phyloP scores from a whole-genome alignment of 169 alveolate genomes.

The Plasmodium falciparum region DNA sequence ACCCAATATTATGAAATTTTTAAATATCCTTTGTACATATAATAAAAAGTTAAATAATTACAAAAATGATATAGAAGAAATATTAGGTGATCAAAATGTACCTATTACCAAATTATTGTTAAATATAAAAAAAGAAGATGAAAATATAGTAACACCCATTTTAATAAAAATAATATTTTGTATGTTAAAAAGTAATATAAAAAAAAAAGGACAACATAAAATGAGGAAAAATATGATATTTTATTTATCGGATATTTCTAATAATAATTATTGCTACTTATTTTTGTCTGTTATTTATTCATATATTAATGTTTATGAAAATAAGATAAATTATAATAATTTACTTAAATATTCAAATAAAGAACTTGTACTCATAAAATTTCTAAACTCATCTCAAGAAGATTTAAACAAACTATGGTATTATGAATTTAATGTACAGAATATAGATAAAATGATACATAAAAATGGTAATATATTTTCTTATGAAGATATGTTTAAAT shows the following conservation, averaged over 20 bases:
- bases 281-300: conserved; percentile 46
- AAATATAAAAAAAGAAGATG: conserved; percentile 74
- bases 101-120: conserved; percentile 50
- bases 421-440: conserved; percentile 10
- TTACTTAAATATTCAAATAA: conserved; percentile 47
- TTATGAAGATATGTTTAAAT: conserved; percentile 53
- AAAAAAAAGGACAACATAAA: conserved; percentile 41
- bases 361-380: conserved; percentile 28
- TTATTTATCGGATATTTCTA: conserved; percentile 47
- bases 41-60: conserved; percentile 54
- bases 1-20: conserved; percentile 39
- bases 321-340: conserved; percentile 35
- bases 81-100: conserved; percentile 27
- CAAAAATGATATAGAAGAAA: conserved; percentile 55
- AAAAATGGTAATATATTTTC: conserved; percentile 12
- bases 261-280: conserved; percentile 53
- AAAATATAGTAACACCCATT: conserved; percentile 26
- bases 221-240: conserved; percentile 54
- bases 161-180: conserved; percentile 75
- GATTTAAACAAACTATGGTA: conserved; percentile 29
- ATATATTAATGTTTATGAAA: conserved; percentile 50
- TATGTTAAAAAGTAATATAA: conserved; percentile 43
- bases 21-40: conserved; percentile 42
- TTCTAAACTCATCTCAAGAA: conserved; percentile 17
- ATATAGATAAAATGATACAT: neutral